Evolutionary conservation across 495 filamentous ascomycete species (phyloP).

Genomic region (Articulospora tetracladia): DNA sequence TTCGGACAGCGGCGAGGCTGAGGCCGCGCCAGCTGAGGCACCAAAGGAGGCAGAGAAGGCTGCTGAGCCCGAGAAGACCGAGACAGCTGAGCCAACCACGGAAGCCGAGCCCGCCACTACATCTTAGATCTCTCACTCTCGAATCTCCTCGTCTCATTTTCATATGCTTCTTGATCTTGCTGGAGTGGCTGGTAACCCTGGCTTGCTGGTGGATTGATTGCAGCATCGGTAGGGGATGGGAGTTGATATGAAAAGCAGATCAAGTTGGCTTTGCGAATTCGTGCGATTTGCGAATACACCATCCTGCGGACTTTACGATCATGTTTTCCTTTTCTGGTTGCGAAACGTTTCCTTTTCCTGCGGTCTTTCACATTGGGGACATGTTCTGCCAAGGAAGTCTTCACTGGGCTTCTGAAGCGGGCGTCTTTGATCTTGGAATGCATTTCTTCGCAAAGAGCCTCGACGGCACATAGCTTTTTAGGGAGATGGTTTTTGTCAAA

Average conservation of each 20-base stretch:
- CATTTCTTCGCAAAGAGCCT: constrained; percentile 24
- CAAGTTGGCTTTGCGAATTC: constrained; percentile 24
- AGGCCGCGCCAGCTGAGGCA: constrained; percentile 54
- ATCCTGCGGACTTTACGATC: constrained; percentile 30
- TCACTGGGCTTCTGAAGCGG: constrained; percentile 23
- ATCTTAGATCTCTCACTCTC: constrained; percentile 29
- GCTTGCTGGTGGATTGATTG: constrained; percentile 28
- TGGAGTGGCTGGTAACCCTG: constrained; percentile 25
- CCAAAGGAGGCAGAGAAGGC: constrained; percentile 54
- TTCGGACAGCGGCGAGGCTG: constrained; percentile 82
- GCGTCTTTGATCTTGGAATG: constrained; percentile 27
- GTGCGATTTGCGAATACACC: constrained; percentile 28
- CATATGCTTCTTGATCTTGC: constrained; percentile 29
- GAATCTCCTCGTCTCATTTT: constrained; percentile 27
- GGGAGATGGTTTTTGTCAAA: constrained; percentile 16
- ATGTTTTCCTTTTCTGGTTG: constrained; percentile 30
- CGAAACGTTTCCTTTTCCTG: constrained; percentile 23
- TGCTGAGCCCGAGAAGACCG: constrained; percentile 49
- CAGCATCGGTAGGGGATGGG: constrained; percentile 28
- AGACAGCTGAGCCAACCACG: constrained; percentile 39
- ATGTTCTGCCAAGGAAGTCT: constrained; percentile 23
- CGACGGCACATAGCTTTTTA: constrained; percentile 20
- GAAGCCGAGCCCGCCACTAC: constrained; percentile 30
- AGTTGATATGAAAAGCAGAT: constrained; percentile 32
- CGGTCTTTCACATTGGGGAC: constrained; percentile 22